A percentile compares a stretch with the other conserved stretches of the same genome.
These are phyloP conservation scores for Cyathus striatus DNA, from an alignment of 768 basidiomycete genomes.

Conservation along the genomic window DNA sequence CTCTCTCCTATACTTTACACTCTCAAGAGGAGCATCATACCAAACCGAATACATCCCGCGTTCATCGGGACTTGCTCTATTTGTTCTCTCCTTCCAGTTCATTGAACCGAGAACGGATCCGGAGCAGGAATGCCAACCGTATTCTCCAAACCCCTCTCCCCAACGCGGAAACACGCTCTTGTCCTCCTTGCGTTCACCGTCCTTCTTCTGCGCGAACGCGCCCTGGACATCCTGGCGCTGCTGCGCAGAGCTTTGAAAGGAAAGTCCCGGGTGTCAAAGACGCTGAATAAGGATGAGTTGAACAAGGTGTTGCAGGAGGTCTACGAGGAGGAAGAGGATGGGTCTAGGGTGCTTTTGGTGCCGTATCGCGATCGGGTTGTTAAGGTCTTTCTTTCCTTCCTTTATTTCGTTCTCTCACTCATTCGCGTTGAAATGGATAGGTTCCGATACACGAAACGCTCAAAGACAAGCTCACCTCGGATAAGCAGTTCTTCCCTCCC, in stretches of 20 bases:
- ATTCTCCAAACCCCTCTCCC: slow-evolving; percentile 16
- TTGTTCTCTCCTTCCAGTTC: no score
- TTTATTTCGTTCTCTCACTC: not conserved
- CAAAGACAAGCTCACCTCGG: slow-evolving; percentile 38
- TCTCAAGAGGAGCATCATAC: no score
- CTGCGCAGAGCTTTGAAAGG: slow-evolving; percentile 8
- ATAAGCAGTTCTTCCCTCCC: slow-evolving; percentile 60
- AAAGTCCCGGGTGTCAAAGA: slow-evolving; percentile 7
- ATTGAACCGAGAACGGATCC: no score
- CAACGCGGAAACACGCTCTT: slow-evolving; percentile 13
- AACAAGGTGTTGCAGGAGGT: slow-evolving; percentile 51
- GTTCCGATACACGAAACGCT: slow-evolving; percentile 45
- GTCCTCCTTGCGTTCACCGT: slow-evolving; percentile 41
- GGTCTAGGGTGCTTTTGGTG: slow-evolving; percentile 60
- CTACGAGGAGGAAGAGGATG: slow-evolving; percentile 54
- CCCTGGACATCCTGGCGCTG: slow-evolving; percentile 16
- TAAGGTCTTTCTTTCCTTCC: slow-evolving; percentile 37
- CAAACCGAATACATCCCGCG: no score
- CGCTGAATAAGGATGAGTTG: slow-evolving; percentile 34
- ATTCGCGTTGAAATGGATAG: slow-evolving; percentile 14
- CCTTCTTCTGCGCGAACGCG: slow-evolving; percentile 48
- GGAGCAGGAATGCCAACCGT: no score
- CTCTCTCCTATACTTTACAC: no score
- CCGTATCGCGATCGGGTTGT: slow-evolving; percentile 60
- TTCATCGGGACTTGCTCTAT: no score